Evolutionary conservation across 2,329 filamentous ascomycete species (phyloP).

Genomic region (Graphiopsis chlorocephala): DNA sequence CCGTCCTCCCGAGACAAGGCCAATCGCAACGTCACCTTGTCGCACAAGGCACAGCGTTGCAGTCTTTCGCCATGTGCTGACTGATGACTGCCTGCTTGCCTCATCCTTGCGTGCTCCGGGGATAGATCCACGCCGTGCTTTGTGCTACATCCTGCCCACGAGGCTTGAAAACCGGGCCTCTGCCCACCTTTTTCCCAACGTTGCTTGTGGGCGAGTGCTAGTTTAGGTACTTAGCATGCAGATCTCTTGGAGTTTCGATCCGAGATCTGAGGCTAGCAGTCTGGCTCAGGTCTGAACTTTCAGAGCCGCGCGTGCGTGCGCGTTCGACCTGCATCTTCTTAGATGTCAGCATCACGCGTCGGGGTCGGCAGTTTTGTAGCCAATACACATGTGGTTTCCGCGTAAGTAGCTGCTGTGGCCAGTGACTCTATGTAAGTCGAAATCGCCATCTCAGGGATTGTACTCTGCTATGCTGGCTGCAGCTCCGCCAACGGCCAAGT

Average conservation of each 20-base stretch:
- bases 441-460: neutral
- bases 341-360: neutral
- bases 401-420: neutral
- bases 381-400: neutral
- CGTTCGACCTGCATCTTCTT: neutral
- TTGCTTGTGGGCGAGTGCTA: neutral
- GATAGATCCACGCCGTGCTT: neutral
- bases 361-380: neutral
- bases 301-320: neutral
- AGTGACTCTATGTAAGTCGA: neutral
- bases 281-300: no score
- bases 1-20: neutral
- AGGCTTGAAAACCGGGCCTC: neutral
- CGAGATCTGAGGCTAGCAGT: neutral
- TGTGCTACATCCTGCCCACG: constrained; percentile 1
- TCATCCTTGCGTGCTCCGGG: neutral
- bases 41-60: neutral
- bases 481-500: neutral
- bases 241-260: neutral
- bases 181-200: neutral
- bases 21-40: constrained; percentile 10
- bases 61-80: neutral
- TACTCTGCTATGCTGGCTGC: neutral
- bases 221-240: neutral
- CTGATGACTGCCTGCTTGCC: neutral